Evolutionary conservation across 2,329 filamentous ascomycete species (phyloP).

Genomic region (Diplodia seriata): DNA sequence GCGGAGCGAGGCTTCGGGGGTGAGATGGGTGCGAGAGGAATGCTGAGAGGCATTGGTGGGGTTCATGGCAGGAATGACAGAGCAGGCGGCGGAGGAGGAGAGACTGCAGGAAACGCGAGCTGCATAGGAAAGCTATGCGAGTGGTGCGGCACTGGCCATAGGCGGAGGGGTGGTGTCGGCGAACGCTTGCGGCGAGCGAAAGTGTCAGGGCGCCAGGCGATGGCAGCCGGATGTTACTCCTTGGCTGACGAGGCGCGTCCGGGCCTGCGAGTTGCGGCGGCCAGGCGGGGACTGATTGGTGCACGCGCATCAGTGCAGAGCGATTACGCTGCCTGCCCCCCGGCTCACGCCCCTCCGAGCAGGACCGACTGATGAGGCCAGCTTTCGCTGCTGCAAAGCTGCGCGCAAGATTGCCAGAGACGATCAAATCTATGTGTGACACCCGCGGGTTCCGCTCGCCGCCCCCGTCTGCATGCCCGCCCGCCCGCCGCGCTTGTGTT

Average conservation of each 20-base stretch:
- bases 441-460: neutral
- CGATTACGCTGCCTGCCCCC: constrained; percentile 21
- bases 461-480: neutral
- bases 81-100: constrained; percentile 23
- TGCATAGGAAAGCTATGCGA: constrained; percentile 29
- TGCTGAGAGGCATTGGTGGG: constrained; percentile 49
- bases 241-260: constrained; percentile 27
- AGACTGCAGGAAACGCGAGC: constrained; percentile 5
- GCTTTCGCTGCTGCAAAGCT: constrained; percentile 4
- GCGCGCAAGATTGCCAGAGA: constrained; percentile 2
- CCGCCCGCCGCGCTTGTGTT: constrained; percentile 6
- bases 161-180: constrained; percentile 22
- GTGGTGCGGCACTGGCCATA: constrained; percentile 28
- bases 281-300: constrained; percentile 27
- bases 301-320: constrained; percentile 9
- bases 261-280: constrained; percentile 15
- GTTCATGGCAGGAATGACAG: constrained; percentile 43
- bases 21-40: constrained; percentile 50
- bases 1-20: constrained; percentile 50
- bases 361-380: constrained; percentile 29
- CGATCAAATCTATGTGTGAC: constrained; percentile 25
- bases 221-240: constrained; percentile 19
- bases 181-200: constrained; percentile 18
- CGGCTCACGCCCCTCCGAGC: constrained; percentile 15
- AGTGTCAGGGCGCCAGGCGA: constrained; percentile 23